Evolutionary conservation across 495 filamentous ascomycete species (phyloP), one percentile per base, ranked within the genome.

Genomic region (Daldinia bambusicola): DNA sequence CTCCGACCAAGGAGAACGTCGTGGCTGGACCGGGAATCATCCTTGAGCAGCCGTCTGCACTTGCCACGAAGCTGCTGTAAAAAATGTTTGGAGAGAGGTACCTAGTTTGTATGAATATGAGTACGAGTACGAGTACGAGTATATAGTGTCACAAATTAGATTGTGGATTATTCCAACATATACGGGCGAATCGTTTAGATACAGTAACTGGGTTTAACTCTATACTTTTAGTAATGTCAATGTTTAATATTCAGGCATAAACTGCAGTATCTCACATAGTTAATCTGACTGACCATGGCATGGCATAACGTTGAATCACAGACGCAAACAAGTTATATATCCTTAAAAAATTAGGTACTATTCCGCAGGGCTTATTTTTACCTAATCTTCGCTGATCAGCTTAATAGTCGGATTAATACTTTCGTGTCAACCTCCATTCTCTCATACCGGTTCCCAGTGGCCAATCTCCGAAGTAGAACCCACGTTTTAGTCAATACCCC

Each of bases 1-100:
- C 85, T 4, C 84, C 84, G 6, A 84, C 80, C 9, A 73, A 78
- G 56, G 82, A 84, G 14, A 79, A 73, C 10, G 80, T 86, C 6
- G 57, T 73, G 14, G 70, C 70, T 0, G 70, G 70, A 2, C 70
- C 70, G 0, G 70, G 70, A 14, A 57, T 73, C 22, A 69, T 73
- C 22, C 66, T 73, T 7, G 70, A 73, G 56, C 70, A 73, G 37
- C 70, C 70, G 0, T 9, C 56, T 1, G 65, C 45, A 14, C 51
- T 73, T 31, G 70, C 40, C 9, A 66, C 57, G 22, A 41, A 64
- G 65, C 51, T 72, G 2, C 1, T 72, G 9, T 72, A 56, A 58
- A 56, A 58, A 50, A n/a, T n/a, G n/a, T n/a, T n/a, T n/a, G n/a
- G n/a, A n/a, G n/a, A n/a, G n/a, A n/a, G n/a, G n/a, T n/a, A n/a